Percentiles rank a stretch among this genome's conserved stretches.
phyloP scores from a whole-genome alignment of 306 rosid species.

The Medicago lupulina region DNA sequence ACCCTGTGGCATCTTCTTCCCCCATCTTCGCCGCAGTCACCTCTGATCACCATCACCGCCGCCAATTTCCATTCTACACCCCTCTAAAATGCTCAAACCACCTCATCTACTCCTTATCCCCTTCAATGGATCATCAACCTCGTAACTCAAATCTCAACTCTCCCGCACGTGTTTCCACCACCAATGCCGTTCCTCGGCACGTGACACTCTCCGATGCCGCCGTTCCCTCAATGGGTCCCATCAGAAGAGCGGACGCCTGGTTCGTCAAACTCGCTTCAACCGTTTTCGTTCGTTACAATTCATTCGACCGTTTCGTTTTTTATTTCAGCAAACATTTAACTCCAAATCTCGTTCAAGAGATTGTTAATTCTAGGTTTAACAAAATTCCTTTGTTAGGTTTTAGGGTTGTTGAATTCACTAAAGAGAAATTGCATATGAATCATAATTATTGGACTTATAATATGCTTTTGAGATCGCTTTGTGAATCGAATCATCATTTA shows the following conservation, averaged over 20 bases:
- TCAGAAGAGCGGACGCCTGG: slow-evolving; percentile 70
- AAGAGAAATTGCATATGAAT: slow-evolving; percentile 48
- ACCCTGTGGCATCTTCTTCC: not conserved
- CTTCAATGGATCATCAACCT: slow-evolving; percentile 47
- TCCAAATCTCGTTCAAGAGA: slow-evolving; percentile 63
- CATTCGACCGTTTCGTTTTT: slow-evolving; percentile 54
- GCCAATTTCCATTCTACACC: not conserved
- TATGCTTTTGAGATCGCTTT: slow-evolving; percentile 71
- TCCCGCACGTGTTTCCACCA: not conserved
- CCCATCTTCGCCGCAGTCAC: not conserved
- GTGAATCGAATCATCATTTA: slow-evolving; percentile 60
- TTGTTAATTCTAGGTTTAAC: slow-evolving; percentile 55
- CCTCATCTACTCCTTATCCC: slow-evolving; percentile 39
- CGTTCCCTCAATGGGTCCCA: slow-evolving; percentile 38
- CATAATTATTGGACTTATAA: slow-evolving; percentile 64
- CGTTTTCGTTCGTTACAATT: slow-evolving; percentile 61
- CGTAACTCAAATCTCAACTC: slow-evolving; percentile 27
- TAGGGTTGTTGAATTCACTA: slow-evolving; percentile 68
- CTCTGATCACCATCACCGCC: not conserved
- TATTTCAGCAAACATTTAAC: slow-evolving; percentile 63
- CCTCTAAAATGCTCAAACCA: slow-evolving; percentile 43
- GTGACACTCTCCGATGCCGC: slow-evolving; percentile 49
- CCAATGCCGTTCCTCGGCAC: slow-evolving; percentile 54
- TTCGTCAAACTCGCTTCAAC: slow-evolving; percentile 69
- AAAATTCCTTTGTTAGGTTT: slow-evolving; percentile 56